Evolutionary conservation across 805 yeast genomes (phyloP), one percentile per base, ranked within the genome.

Genomic region (Yamadazyma ubonensis): DNA sequence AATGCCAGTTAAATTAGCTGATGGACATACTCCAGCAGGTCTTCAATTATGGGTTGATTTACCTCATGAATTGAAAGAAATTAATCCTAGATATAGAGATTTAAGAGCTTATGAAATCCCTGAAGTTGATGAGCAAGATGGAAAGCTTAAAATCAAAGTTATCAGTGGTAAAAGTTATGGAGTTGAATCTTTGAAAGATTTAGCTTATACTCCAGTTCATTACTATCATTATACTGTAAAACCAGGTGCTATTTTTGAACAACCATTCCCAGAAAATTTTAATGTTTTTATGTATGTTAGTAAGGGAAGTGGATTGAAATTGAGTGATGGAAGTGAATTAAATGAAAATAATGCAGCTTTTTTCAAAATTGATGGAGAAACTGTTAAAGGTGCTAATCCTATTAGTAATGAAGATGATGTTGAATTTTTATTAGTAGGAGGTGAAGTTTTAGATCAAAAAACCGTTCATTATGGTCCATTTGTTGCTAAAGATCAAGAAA

Each of bases 391-490:
- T 30, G 59, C 61, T 14, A 54, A 56, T 41, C 51, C 51, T 16
- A 20, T 44, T 11, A 73, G 68, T 16, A 74, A 77, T n/a, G 73
- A 60, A 16, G 64, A 67, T 26, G 68, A 65, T 23, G 64, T 87
- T 2, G 79, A 82, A 49, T 81, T 87, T 54, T 81, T 83, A 4
- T 48, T 87, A n/a, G 68, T 87, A 46, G 93, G 88, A 22, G 96
- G 96, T 42, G 62, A 84, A 57, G 74, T 76, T 15, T 65, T 86
- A 41, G 75, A 86, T 50, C 96, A 88, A 65, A 76, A 79, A 12
- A 71, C 84, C 40, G 84, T 86, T 22, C 96, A 89, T 57, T 83
- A 88, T 57, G 96, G 96, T 12, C 96, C 96, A 10, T 90, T 89
- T 56, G 96, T 89, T 14, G 91, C 86, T 45, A 76, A 85, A 6